Conservation (phyloP, 78 protist species). For the Cavenderia fasciculata region DNA sequence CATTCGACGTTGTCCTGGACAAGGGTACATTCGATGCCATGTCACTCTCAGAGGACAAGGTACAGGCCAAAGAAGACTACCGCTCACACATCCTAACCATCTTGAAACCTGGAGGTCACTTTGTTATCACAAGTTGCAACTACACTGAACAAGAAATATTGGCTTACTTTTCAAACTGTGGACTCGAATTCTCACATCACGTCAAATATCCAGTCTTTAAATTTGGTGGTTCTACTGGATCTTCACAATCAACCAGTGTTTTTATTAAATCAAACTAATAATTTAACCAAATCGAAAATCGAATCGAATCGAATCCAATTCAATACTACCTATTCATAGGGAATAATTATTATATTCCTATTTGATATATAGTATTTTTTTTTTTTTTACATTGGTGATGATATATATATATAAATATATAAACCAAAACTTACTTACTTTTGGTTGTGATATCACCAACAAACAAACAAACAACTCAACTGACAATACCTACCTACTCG, state of each 20-base stretch:
- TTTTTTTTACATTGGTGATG: no score
- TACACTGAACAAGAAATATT: constrained; percentile 49
- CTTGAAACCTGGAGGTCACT: constrained; percentile 5
- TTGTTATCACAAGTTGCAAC: constrained; percentile 76
- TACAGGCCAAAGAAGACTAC: constrained; percentile 20
- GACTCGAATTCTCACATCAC: not conserved
- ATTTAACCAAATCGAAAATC: no score
- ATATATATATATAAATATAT: no score
- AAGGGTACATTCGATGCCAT: constrained; percentile 83
- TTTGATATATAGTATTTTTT: no score
- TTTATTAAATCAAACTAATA: constrained; percentile 24
- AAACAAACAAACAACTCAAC: no score
- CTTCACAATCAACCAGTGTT: constrained; percentile 51
- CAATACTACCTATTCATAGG: no score
- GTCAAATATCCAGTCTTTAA: constrained; percentile 60
- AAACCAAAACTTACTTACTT: no score
- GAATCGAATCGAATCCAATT: no score
- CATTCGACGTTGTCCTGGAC: constrained; percentile 52
- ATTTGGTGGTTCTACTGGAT: constrained; percentile 67
- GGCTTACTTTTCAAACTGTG: not conserved
- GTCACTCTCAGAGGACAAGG: constrained; percentile 52
- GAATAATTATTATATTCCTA: no score
- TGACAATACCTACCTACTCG: no score
- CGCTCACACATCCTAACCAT: not conserved
- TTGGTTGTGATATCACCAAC: no score